Percentiles rank a stretch among this genome's conserved stretches.
Evolutionary conservation across 1,284 basidiomycete species (phyloP).

Genomic region (Leccinum subrobustum): DNA sequence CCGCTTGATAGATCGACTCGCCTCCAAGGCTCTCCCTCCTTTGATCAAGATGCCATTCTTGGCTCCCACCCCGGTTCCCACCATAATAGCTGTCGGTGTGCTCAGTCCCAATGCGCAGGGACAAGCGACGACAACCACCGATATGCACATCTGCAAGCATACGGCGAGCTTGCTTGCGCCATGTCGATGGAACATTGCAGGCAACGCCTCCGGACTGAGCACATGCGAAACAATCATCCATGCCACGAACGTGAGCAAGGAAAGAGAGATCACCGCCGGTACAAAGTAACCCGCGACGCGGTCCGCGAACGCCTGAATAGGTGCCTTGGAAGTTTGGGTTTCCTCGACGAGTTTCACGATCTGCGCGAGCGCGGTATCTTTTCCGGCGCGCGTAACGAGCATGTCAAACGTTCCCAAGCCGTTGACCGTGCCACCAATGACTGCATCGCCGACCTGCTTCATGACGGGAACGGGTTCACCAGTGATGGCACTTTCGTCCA

Average conservation of each 20-base stretch:
- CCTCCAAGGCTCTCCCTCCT: slow-evolving; percentile 92
- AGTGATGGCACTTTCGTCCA: slow-evolving; percentile 97
- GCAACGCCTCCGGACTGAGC: slow-evolving; percentile 62
- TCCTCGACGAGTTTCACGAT: slow-evolving; percentile 98
- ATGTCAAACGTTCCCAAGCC: slow-evolving; percentile 96
- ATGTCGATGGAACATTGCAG: slow-evolving; percentile 80
- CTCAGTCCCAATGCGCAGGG: slow-evolving; percentile 96
- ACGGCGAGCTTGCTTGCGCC: slow-evolving; percentile 88
- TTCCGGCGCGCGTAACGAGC: slow-evolving; percentile 91
- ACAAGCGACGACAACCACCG: slow-evolving; percentile 97
- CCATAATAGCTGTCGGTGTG: slow-evolving; percentile 99
- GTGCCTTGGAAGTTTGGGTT: slow-evolving; percentile 96
- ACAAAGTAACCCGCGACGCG: slow-evolving; percentile 95
- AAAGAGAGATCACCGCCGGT: slow-evolving; percentile 85
- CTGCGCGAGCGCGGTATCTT: slow-evolving; percentile 94
- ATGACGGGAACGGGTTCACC: slow-evolving; percentile 92
- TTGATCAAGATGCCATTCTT: slow-evolving; percentile 98
- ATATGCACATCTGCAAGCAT: slow-evolving; percentile 97
- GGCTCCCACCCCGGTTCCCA: slow-evolving; percentile 96
- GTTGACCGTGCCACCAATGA: slow-evolving; percentile 98
- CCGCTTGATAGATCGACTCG: slow-evolving; percentile 77
- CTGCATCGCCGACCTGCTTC: slow-evolving; percentile 79
- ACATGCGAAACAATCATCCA: slow-evolving; percentile 84
- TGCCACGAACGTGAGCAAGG: slow-evolving; percentile 75
- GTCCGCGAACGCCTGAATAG: slow-evolving; percentile 97